A percentile compares a stretch with the other conserved stretches of the same genome.
These are phyloP conservation scores for Dioscorea zingiberensis DNA, from an alignment of 106 monocot species.

Conservation along the genomic window DNA sequence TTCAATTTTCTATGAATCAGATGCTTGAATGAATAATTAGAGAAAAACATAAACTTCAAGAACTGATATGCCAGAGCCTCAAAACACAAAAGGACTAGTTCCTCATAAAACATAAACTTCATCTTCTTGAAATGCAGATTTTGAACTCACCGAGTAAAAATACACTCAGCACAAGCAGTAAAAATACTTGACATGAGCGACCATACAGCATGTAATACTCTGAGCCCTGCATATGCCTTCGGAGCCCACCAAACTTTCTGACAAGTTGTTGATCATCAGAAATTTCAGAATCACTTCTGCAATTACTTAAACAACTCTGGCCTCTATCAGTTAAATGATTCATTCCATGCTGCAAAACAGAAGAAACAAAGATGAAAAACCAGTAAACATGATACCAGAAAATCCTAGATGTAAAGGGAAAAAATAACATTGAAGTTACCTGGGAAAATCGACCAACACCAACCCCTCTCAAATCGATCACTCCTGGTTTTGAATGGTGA, in stretches of 20 bases:
- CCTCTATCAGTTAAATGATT: slow-evolving; percentile 24
- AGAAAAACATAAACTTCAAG: no score
- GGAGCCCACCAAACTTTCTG: slow-evolving; percentile 14
- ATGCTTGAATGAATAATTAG: no score
- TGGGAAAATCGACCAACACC: background rate
- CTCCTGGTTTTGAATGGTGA: slow-evolving; percentile 34
- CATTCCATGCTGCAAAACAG: slow-evolving; percentile 17
- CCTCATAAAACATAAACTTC: no score
- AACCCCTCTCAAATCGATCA: background rate
- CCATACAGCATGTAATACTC: slow-evolving; percentile 24
- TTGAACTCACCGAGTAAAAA: slow-evolving; percentile 51
- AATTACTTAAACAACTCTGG: slow-evolving; percentile 22
- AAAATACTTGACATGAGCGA: slow-evolving; percentile 27
- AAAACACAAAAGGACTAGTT: no score
- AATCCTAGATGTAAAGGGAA: background rate
- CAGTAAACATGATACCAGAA: background rate
- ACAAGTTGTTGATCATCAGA: slow-evolving; percentile 12
- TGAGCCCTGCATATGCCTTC: slow-evolving; percentile 8
- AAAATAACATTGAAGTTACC: no score
- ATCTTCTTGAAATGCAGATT: background rate
- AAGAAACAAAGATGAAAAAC: background rate
- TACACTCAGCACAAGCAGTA: slow-evolving; percentile 43
- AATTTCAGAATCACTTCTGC: slow-evolving; percentile 14
- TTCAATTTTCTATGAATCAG: no score
- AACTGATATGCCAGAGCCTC: no score